Conservation (phyloP, 1,284 basidiomycete species). For the Trichosporon sp. region DNA sequence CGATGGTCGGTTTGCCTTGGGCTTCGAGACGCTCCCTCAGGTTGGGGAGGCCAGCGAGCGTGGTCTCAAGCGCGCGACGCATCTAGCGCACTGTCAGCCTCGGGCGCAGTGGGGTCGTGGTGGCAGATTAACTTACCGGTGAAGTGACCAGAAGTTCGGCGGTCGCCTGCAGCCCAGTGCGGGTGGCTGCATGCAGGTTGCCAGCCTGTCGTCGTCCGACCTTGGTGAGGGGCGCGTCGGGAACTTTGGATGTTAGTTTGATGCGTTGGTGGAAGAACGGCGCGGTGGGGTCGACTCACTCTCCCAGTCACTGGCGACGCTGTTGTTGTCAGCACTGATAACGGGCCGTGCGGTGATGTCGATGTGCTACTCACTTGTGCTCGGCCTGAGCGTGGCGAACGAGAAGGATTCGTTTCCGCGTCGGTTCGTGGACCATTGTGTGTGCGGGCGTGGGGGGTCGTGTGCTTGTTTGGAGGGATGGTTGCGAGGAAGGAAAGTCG, state of each 20-base stretch:
- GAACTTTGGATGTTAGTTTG: conserved; percentile 37
- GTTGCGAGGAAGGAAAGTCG: neutral
- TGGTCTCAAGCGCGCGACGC: conserved; percentile 54
- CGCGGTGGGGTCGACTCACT: conserved; percentile 38
- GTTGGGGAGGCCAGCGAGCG: conserved; percentile 49
- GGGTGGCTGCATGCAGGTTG: conserved; percentile 45
- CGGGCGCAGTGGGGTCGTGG: conserved; percentile 10
- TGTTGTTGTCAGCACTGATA: conserved; percentile 27
- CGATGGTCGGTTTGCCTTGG: conserved; percentile 47
- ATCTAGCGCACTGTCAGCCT: conserved; percentile 37
- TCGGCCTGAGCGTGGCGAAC: conserved; percentile 56
- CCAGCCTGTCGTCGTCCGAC: conserved; percentile 50
- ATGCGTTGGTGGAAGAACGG: neutral
- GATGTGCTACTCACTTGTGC: conserved; percentile 48
- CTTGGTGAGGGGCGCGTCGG: conserved; percentile 51
- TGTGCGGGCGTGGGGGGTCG: conserved; percentile 5
- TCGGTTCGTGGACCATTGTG: conserved; percentile 21
- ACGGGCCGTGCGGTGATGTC: neutral
- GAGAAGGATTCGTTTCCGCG: conserved; percentile 48
- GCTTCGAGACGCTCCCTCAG: conserved; percentile 44
- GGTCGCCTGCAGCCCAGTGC: conserved; percentile 43
- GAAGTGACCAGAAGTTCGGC: conserved; percentile 54
- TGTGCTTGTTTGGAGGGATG: conserved; percentile 13
- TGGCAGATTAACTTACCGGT: conserved; percentile 38
- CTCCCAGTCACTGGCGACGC: conserved; percentile 51